These are phyloP conservation scores for Selaginella tamariscina DNA, from an alignment of 75 land plant species.

Conservation along the genomic window DNA sequence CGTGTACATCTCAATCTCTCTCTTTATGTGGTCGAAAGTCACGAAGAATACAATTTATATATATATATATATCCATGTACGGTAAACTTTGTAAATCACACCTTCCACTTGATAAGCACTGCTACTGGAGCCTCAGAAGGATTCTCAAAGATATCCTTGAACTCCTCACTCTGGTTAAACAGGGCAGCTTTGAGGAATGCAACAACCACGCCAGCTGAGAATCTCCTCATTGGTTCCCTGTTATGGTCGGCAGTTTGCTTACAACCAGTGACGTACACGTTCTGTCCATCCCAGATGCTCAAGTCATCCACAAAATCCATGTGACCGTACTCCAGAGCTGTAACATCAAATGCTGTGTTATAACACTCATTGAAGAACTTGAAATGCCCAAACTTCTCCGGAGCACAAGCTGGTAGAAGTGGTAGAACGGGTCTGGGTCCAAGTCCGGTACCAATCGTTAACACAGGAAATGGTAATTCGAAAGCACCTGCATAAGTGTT, in stretches of 20 bases:
- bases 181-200: slow-evolving; percentile 60
- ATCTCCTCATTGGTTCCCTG: slow-evolving; percentile 62
- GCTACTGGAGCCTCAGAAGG: slow-evolving; percentile 33
- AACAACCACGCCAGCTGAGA: slow-evolving; percentile 54
- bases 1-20: no score
- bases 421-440: slow-evolving; percentile 40
- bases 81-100: no score
- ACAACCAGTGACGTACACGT: slow-evolving; percentile 20
- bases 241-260: slow-evolving; percentile 49
- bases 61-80: no score
- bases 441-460: slow-evolving; percentile 63
- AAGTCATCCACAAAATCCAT: slow-evolving; percentile 67
- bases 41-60: no score
- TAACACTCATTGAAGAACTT: slow-evolving; percentile 53
- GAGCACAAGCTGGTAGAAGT: slow-evolving; percentile 75
- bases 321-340: slow-evolving; percentile 71
- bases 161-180: slow-evolving; percentile 14
- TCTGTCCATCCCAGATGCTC: slow-evolving; percentile 12
- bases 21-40: no score
- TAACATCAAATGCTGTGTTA: slow-evolving; percentile 47
- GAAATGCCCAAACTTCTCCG: slow-evolving; percentile 62
- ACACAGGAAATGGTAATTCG: slow-evolving; percentile 33
- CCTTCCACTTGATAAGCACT: no score
- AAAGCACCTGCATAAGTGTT: no score
- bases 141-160: slow-evolving; percentile 24